Base-by-base conservation (phyloP, 257 asterid genomes). In the Linaria vulgaris region DNA sequence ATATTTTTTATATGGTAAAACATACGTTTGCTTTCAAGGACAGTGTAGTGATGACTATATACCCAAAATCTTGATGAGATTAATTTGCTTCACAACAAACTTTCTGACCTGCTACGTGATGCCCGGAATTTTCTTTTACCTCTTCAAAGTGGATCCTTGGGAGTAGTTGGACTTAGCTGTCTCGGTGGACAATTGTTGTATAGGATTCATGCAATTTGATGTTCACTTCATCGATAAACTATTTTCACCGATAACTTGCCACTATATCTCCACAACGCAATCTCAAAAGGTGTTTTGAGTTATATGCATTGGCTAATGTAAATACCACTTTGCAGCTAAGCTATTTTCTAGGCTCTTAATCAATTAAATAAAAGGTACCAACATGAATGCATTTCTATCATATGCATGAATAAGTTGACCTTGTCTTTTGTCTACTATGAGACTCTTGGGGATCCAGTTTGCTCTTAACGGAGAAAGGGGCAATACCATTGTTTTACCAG, bases 121-220 rank as follows among this genome's bases (percentile, higher is more conserved):
- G 56, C 69, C 38, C 54, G 64, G 55, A 45, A 43, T 20, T 9
- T 11, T 45, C n/a, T 65, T 12, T 61, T 23, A 24, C 37, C 56
- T 69, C 63, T 54, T 52, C 41, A 17, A 27, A 23, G 25, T 58
- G 19, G 49, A 38, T 67, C 24, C 60, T 3, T 53, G 15, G 21
- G 59, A 49, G 15, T 47, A 11, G 39, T 51, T 63, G 30, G 63
- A 41, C 46, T 20, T 52, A 51, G 60, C 38, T 57, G 66, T 37
- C 51, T 30, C 15, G 63, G 34, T 50, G 53, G 30, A 46, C 20
- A 50, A 43, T 14, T 61, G 43, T 44, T 15, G 48, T 53, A 10
- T 45, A n/a, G 41, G 22, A 51, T 30, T n/a, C 6, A 12, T 58
- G 8, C 16, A 12, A 12, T 21, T 3, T 57, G 30, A 37, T 65